Base-by-base conservation (phyloP, 2,329 filamentous ascomycete species). In the Fusarium domesticum region DNA sequence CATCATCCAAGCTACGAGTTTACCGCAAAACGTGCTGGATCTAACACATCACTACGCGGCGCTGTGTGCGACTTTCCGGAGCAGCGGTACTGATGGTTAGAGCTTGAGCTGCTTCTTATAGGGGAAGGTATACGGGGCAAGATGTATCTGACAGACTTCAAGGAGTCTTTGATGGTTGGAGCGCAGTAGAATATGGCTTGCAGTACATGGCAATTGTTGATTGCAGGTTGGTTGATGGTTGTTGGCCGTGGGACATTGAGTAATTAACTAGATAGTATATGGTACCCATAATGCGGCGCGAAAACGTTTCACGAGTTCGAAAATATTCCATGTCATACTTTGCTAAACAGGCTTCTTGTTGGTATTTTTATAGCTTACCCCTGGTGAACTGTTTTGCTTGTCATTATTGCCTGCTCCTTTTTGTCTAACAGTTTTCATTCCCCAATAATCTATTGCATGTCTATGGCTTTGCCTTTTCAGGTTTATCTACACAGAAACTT, bases 1-100 rank as follows among this genome's bases (percentile, higher is more conserved):
- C 67, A 96, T 98, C 63, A 90, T 98, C 42, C 93, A 98, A 69
- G 90, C 92, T 2, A 97, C 92, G 3, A 96, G 87, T 65, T 72
- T 98, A 50, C 91, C 92, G 10, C 93, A 97, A 69, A 84, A 87
- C 47, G 91, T 98, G 31, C 77, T 97, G 42, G 92, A 97, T 64
- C 73, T 98, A 47, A 97, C 93, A 18, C 92, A 98, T 67, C 88
- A 96, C 64, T 98, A 98, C 64, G 93, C 92, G 16, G 89, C 89
- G 44, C 75, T 98, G 28, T 98, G 93, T 65, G 91, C 92, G 16
- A 90, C 89, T 1, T 98, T 98, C 72, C 83, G 90, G 60, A 97
- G 91, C 77, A 95, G 84, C 61, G 93, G 93, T 4, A 95, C 87
- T 18, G 91, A 96, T 60, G 87, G 85, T 59, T 92, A 78, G 45